Evolutionary conservation across 2,329 filamentous ascomycete species (phyloP), one percentile per base, ranked within the genome.

Genomic region (Trichoderma koningii): DNA sequence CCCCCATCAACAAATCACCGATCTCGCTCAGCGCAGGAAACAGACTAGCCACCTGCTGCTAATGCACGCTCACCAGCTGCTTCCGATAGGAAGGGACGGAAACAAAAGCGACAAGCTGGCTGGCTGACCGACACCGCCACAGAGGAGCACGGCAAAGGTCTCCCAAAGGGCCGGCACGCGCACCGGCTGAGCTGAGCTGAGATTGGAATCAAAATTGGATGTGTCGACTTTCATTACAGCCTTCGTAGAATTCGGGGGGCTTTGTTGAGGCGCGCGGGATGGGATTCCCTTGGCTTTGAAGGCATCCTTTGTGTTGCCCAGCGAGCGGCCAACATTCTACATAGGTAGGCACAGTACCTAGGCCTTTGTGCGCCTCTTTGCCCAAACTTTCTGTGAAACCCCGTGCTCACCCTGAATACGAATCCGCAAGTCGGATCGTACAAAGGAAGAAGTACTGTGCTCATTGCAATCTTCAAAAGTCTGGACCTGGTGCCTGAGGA

Each of bases 11-110:
- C 60, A 63, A 60, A 63, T 55, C 60, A 63, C 38, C 60, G 60
- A 63, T 63, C 60, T 55, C 56, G 45, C 41, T 23, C 60, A 26
- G 60, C 60, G 60, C 50, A 55, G 41, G 7, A 55, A 53, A 9
- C 23, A 21, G 59, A 55, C 60, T 55, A 63, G 57, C 57, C 52
- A 38, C 3, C 10, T 5, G 34, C 34, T 38, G 34, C 28, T 52
- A 47, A 63, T 45, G 48, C 50, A 63, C 42, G 38, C 34, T 34
- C 30, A 51, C 41, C 41, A 63, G 50, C 41, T 34, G 50, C 60
- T 63, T 62, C 60, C 60, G 50, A 63, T 34, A 38, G 45, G 38
- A 63, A 38, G 5, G 34, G 57, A 45, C 30, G 19, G 45, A 19
- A 38, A 12, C 30, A 30, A 45, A 19, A 45, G 19, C 15, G 19